Evolutionary conservation across 2,329 filamentous ascomycete species (phyloP).

Genomic region (Dendryphion nanum): DNA sequence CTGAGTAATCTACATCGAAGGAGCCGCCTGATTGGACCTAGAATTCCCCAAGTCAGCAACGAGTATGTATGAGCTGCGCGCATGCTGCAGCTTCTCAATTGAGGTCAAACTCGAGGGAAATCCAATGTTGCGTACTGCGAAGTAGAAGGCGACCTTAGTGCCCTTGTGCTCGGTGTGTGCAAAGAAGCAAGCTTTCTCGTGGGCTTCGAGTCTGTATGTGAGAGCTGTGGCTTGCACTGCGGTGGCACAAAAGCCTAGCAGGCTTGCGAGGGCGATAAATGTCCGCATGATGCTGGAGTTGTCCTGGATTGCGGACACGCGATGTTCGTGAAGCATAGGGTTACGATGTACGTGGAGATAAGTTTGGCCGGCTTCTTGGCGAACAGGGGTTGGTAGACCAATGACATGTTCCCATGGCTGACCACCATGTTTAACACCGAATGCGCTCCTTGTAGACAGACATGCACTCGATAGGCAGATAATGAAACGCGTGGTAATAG

Average conservation of each 20-base stretch:
- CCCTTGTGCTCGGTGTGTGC: slow-evolving; percentile 72
- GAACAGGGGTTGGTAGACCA: too few relatives aligned
- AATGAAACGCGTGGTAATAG: too few relatives aligned
- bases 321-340: neutral
- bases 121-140: slow-evolving; percentile 92
- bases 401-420: too few relatives aligned
- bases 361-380: neutral
- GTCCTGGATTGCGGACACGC: neutral
- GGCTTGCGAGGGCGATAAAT: slow-evolving; percentile 37
- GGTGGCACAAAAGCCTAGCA: slow-evolving; percentile 69
- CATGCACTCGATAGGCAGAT: too few relatives aligned
- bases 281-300: slow-evolving; percentile 32
- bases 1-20: slow-evolving; percentile 93
- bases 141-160: slow-evolving; percentile 96
- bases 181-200: slow-evolving; percentile 97
- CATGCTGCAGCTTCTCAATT: too few relatives aligned
- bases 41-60: neutral
- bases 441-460: too few relatives aligned
- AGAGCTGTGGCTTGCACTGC: slow-evolving; percentile 82
- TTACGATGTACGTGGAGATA: neutral
- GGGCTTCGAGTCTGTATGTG: slow-evolving; percentile 85
- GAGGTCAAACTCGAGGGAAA: too few relatives aligned
- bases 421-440: too few relatives aligned
- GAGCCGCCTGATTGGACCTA: slow-evolving; percentile 94
- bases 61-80: too few relatives aligned